Evolutionary conservation across 192 early-diverging fungal genomes (phyloP).

Genomic region (Linnemannia zychae): DNA sequence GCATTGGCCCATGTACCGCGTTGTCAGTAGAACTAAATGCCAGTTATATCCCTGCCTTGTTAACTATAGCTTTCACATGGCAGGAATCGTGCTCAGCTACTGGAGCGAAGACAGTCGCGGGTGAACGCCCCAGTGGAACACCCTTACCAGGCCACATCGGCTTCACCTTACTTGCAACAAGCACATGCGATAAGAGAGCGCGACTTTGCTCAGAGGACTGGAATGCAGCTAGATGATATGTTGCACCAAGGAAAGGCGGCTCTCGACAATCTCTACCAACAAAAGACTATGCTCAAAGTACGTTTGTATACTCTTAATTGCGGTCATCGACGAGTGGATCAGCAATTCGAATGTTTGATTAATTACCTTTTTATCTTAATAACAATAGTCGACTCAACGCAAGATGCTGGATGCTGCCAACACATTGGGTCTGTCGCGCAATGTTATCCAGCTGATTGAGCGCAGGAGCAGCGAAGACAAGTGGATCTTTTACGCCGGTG

Average conservation of each 20-base stretch:
- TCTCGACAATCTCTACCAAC: constrained; percentile 68
- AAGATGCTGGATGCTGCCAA: constrained; percentile 69
- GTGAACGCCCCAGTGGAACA: constrained; percentile 46
- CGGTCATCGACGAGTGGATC: too few relatives aligned
- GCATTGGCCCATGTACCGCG: neutral
- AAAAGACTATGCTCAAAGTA: constrained; percentile 69
- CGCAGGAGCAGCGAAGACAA: constrained; percentile 68
- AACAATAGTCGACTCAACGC: constrained; percentile 65
- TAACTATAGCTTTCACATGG: constrained; percentile 36
- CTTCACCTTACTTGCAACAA: constrained; percentile 59
- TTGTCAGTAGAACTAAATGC: neutral
- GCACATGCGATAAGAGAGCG: constrained; percentile 60
- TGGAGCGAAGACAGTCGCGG: constrained; percentile 61
- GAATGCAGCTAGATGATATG: constrained; percentile 66
- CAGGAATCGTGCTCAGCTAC: constrained; percentile 61
- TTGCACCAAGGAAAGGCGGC: constrained; percentile 64
- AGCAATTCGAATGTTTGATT: neutral
- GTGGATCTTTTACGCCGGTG: constrained; percentile 72
- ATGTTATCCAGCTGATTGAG: constrained; percentile 71
- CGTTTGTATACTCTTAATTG: too few relatives aligned
- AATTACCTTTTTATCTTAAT: constrained; percentile 10
- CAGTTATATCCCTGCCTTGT: neutral
- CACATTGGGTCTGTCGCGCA: constrained; percentile 70
- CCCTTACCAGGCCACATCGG: constrained; percentile 57
- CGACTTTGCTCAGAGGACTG: constrained; percentile 62